Evolutionary conservation across 2,329 filamentous ascomycete species (phyloP).

Genomic region (Nemania diffusa): DNA sequence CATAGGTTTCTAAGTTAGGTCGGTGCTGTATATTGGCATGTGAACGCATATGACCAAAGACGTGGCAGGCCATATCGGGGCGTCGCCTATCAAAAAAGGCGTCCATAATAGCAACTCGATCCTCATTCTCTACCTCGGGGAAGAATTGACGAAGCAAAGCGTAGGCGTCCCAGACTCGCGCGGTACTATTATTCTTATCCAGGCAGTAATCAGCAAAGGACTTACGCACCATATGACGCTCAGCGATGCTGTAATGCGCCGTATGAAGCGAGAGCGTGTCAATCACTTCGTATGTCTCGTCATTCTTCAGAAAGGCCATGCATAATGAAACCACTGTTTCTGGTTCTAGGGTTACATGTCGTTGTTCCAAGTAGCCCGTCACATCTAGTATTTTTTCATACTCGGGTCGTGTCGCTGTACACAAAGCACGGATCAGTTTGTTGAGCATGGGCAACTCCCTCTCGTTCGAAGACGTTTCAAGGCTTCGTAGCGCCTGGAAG

Average conservation of each 20-base stretch:
- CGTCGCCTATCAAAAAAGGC: slow-evolving; percentile 81
- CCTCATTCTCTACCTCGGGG: slow-evolving; percentile 70
- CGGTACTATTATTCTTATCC: slow-evolving; percentile 69
- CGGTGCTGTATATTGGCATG: slow-evolving; percentile 71
- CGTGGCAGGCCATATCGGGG: slow-evolving; percentile 83
- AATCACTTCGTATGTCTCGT: slow-evolving; percentile 81
- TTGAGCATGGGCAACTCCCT: slow-evolving; percentile 75
- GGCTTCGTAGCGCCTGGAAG: slow-evolving; percentile 69
- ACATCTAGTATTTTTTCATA: slow-evolving; percentile 79
- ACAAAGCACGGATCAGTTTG: slow-evolving; percentile 76
- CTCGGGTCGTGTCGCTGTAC: slow-evolving; percentile 67
- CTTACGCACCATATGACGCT: slow-evolving; percentile 73
- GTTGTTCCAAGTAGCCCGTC: slow-evolving; percentile 76
- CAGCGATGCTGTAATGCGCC: slow-evolving; percentile 74
- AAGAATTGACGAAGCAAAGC: slow-evolving; percentile 73
- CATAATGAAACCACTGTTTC: slow-evolving; percentile 80
- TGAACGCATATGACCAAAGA: slow-evolving; percentile 95
- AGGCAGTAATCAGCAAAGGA: slow-evolving; percentile 75
- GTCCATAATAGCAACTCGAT: slow-evolving; percentile 80
- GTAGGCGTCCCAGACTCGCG: slow-evolving; percentile 73
- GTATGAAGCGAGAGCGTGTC: slow-evolving; percentile 83
- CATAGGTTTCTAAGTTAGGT: slow-evolving; percentile 79
- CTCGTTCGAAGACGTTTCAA: slow-evolving; percentile 63
- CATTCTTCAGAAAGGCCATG: slow-evolving; percentile 76
- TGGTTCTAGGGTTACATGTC: slow-evolving; percentile 74